Evolutionary conservation across 2,329 filamentous ascomycete genomes (phyloP), one percentile per base, ranked within the genome.

Genomic region (Rhynchosporium graminicola): DNA sequence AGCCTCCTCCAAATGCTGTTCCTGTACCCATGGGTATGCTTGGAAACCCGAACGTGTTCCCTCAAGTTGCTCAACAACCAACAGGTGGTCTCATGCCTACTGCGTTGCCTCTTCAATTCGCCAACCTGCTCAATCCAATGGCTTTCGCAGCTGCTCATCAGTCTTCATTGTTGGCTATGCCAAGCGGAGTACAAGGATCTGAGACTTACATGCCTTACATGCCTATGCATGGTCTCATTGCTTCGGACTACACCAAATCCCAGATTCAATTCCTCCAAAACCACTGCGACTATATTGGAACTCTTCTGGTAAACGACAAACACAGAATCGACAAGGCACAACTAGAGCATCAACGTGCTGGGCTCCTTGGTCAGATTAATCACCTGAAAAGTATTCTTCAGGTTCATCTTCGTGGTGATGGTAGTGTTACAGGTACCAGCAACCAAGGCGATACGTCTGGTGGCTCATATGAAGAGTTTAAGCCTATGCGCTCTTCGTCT

Each of bases 241-340:
- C 63, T 42, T 61, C 61, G 9, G 63, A 68, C 8, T 33, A 64
- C 33, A 63, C 67, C 28, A 74, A 63, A 47, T 59, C 28, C 20
- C 70, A 73, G 50, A 65, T 74, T 52, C 63, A 69, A 26, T 57
- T 76, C 47, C 78, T 87, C 59, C 79, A 78, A 46, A 69, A 71
- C n/a, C 79, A 80, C n/a, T 76, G 87, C 63, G 83, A 80, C 68
- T 81, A 82, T 62, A 77, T 82, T 46, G 80, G 86, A 65, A 81
- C 84, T 63, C 84, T 88, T 67, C 73, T 87, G 50, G 79, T 80
- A 58, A 86, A 83, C 76, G 87, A 87, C 70, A 82, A 80, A 66
- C 83, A 87, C 65, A 84, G 87, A 67, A 84, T 87, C 65, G 84
- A 87, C 62, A 83, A 84, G 67, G 79, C 77, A 64, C 74, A 77